Conservation (phyloP, 2,329 filamentous ascomycete genomes). For the Exserohilum rostratum region DNA sequence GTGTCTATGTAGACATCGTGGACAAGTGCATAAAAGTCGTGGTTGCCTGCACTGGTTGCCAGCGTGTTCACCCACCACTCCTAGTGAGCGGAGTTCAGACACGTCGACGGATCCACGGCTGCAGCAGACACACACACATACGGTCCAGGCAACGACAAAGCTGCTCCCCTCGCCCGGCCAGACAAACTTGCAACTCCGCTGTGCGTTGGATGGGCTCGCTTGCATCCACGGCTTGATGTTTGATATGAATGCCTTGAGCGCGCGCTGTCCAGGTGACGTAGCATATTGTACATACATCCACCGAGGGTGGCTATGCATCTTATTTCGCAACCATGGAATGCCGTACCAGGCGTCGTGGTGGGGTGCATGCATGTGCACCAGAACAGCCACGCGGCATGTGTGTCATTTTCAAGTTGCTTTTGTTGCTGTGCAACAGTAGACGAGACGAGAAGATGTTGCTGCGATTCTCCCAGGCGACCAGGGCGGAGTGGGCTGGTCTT, state of each 20-base stretch:
- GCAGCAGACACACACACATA: not conserved
- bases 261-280: no score
- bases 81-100: not conserved
- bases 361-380: no score
- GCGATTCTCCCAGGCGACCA: not conserved
- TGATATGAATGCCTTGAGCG: no score
- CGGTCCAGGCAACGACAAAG: not conserved
- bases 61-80: not conserved
- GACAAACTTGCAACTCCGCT: no score
- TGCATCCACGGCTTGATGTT: no score
- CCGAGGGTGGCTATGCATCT: no score
- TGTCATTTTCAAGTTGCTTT: constrained; percentile 4
- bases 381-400: no score
- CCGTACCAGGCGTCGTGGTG: no score
- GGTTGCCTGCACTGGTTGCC: not conserved
- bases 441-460: not conserved
- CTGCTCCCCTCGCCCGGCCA: no score
- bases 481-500: not conserved
- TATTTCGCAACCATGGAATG: no score
- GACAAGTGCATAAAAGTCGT: not conserved
- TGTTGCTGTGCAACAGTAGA: not conserved
- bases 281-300: no score
- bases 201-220: no score
- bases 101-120: not conserved
- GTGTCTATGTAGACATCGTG: not conserved